phyloP scores from a whole-genome alignment of 2,329 filamentous ascomycete genomes.

The Cladosporium sp. region DNA sequence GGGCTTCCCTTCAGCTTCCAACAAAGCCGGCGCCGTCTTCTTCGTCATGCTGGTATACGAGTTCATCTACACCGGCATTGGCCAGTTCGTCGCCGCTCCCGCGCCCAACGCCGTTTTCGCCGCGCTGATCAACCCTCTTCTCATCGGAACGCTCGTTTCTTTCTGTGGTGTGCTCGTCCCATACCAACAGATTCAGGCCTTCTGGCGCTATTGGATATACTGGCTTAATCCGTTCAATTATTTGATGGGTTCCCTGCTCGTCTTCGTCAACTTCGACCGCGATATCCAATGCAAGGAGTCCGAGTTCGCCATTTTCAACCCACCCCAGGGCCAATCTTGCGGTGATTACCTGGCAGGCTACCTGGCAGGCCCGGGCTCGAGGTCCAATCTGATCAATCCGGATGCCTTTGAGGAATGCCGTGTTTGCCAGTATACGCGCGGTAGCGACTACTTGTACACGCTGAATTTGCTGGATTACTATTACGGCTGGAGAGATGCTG shows the following conservation, averaged over 20 bases:
- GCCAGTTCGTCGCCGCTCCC: conserved; percentile 52
- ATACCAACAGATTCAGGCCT: conserved; percentile 29
- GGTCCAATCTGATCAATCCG: conserved; percentile 54
- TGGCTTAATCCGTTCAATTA: conserved; percentile 41
- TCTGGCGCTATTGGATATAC: conserved; percentile 44
- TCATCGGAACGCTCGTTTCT: conserved; percentile 30
- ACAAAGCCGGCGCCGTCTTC: conserved; percentile 46
- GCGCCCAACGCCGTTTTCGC: conserved; percentile 44
- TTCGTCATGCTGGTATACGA: conserved; percentile 53
- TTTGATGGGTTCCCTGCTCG: conserved; percentile 38
- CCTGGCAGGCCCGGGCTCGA: conserved; percentile 38
- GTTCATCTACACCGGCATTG: conserved; percentile 51
- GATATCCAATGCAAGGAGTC: conserved; percentile 33
- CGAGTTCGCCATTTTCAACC: conserved; percentile 43
- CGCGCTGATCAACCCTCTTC: conserved; percentile 40
- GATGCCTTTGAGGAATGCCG: conserved; percentile 52
- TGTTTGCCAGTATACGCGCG: conserved; percentile 58
- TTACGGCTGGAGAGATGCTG: conserved; percentile 65
- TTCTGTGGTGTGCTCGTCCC: conserved; percentile 35
- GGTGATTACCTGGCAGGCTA: conserved; percentile 54
- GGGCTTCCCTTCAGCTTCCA: conserved; percentile 40
- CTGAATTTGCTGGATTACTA: conserved; percentile 59
- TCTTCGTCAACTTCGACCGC: conserved; percentile 40
- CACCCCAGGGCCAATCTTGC: conserved; percentile 53
- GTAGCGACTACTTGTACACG: conserved; percentile 56